Evolutionary conservation across 768 basidiomycete species (phyloP).

Genomic region (Amylocystis lapponica): DNA sequence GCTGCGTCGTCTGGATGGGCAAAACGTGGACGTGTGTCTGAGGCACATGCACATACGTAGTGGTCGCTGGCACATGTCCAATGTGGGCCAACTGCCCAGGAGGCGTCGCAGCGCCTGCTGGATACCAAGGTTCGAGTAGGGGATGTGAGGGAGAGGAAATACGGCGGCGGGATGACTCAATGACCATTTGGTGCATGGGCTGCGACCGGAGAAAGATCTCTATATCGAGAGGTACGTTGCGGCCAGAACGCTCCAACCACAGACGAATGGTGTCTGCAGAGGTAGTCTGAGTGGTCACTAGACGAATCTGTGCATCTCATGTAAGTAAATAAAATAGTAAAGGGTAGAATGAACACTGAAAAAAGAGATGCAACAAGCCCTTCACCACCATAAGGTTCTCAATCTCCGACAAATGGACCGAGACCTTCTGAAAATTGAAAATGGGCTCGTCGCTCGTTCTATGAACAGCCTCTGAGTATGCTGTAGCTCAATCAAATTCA

Average conservation of each 20-base stretch:
- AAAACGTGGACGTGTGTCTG: constrained; percentile 4
- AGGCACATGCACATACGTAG: neutral
- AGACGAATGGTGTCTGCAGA: constrained; percentile 77
- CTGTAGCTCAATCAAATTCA: no score
- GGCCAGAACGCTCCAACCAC: constrained; percentile 78
- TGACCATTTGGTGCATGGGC: constrained; percentile 1
- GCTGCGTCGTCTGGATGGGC: neutral
- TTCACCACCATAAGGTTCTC: no score
- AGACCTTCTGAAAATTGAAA: no score
- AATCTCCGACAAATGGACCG: no score
- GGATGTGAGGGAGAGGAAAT: constrained; percentile 6
- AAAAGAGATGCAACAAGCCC: no score
- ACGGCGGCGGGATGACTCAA: constrained; percentile 5
- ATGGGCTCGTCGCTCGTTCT: no score
- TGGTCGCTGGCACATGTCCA: neutral
- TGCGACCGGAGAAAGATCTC: constrained; percentile 60
- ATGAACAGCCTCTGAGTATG: no score
- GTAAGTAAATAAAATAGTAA: constrained; percentile 7
- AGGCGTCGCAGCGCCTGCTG: constrained; percentile 8
- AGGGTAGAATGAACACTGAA: neutral
- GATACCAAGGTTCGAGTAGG: neutral
- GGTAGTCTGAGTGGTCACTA: constrained; percentile 61
- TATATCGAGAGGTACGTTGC: constrained; percentile 66
- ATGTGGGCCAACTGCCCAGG: neutral
- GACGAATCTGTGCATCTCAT: constrained; percentile 73